Conservation (phyloP, 352 stramenopile species). For the Phytopythium litorale region DNA sequence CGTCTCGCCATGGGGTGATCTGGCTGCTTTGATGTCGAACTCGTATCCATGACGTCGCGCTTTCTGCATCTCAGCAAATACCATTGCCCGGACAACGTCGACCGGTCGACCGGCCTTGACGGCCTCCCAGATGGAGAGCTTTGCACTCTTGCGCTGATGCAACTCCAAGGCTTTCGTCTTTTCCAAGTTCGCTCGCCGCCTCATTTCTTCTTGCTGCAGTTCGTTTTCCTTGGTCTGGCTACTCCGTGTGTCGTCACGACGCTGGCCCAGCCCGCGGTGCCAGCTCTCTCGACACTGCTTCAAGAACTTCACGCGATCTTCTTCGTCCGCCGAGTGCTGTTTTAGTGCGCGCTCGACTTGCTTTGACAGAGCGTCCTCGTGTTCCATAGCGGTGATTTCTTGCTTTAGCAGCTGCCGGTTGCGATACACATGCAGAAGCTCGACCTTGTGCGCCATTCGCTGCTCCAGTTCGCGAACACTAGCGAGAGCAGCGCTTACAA, state of each 20-base stretch:
- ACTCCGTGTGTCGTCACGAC: conserved; percentile 20
- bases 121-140: conserved; percentile 70
- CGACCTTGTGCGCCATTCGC: conserved; percentile 27
- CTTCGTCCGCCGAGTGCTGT: conserved; percentile 14
- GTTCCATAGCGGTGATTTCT: conserved; percentile 31
- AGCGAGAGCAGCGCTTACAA: conserved; percentile 21
- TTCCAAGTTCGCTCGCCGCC: conserved; percentile 13
- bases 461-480: conserved; percentile 30
- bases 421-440: conserved; percentile 31
- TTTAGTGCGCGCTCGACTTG: conserved; percentile 13
- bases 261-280: conserved; percentile 32
- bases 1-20: conserved; percentile 51
- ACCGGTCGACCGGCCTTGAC: conserved; percentile 45
- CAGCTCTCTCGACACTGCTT: conserved; percentile 37
- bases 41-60: conserved; percentile 50
- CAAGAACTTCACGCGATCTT: conserved; percentile 22
- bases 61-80: conserved; percentile 62
- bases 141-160: conserved; percentile 23
- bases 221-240: conserved; percentile 4
- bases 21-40: conserved; percentile 43
- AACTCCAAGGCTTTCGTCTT: conserved; percentile 16
- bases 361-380: conserved; percentile 30
- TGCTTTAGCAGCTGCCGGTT: conserved; percentile 20
- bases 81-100: conserved; percentile 43
- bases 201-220: conserved; percentile 11